Evolutionary conservation across 2,329 filamentous ascomycete genomes (phyloP), one percentile per base, ranked within the genome.

Genomic region (Colletotrichum australisinense): DNA sequence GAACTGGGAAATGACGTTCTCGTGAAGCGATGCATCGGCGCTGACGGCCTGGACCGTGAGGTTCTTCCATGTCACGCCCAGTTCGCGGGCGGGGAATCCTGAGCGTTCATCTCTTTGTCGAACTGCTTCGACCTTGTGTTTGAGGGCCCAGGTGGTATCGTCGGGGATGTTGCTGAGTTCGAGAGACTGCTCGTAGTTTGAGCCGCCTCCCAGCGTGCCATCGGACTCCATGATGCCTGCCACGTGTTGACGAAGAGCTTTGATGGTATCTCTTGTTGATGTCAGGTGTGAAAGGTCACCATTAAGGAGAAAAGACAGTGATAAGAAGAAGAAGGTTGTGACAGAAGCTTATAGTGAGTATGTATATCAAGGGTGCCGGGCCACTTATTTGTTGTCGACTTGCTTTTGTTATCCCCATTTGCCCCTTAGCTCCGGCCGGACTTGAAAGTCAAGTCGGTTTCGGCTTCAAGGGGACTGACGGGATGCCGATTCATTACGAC

Each of bases 41-140:
- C 88, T 88, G 78, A 89, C 83, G 19, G 89, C 92, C 66, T 90
- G 86, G 22, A 94, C 92, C 0, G 85, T 92, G 59, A 94, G 83
- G 68, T 91, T 85, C 75, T 89, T 85, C 89, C 91, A 94, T 1
- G 92, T 90, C 0, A 94, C 86, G 28, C 92, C 92, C 3, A 93
- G 85, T 76, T 87, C 83, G 49, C 87, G 84, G 9, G 82, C 79
- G 32, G 85, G 87, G 72, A 86, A 82, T 2, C 85, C 85, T 4
- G 87, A 87, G 4, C 83, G 81, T 22, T 83, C 77, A 22, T 88
- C 84, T 14, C 85, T 83, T 28, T 85, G 81, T 6, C 83, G 81
- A 63, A 83, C 81, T 4, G 82, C 81, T 57, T 85, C 83, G 30
- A 90, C 80, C 75, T 86, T 85, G 16, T 84, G 80, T 79, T 88